A percentile compares a stretch with the other conserved stretches of the same genome.
These are phyloP conservation scores for Penicillium malachiteum DNA, from an alignment of 495 filamentous ascomycete genomes.

Conservation along the genomic window DNA sequence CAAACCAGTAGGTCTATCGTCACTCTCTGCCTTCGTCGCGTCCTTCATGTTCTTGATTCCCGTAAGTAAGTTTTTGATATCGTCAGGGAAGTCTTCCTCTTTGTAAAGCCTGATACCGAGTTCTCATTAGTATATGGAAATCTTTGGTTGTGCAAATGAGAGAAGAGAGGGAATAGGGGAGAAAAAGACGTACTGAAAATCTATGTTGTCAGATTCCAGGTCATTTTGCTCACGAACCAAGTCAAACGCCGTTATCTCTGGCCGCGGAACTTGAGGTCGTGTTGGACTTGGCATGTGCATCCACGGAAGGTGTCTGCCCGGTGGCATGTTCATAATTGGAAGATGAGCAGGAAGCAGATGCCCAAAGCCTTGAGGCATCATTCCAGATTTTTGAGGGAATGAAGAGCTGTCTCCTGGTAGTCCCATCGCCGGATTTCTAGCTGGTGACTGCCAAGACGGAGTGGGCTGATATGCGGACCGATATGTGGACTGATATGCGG, in stretches of 20 bases:
- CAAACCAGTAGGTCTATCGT: conserved; percentile 73
- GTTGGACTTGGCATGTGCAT: conserved; percentile 5
- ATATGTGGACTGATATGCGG: too few species aligned
- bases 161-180: neutral
- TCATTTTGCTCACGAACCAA: conserved; percentile 21
- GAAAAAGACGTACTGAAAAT: conserved; percentile 16
- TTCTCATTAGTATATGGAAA: conserved; percentile 3
- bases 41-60: conserved; percentile 76
- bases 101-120: conserved; percentile 15
- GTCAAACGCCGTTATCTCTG: conserved; percentile 14
- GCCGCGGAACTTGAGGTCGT: neutral
- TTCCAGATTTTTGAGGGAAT: too few species aligned
- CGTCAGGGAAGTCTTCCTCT: conserved; percentile 41
- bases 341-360: too few species aligned
- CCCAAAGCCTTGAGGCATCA: too few species aligned
- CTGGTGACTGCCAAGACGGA: too few species aligned
- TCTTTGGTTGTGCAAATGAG: neutral
- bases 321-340: neutral
- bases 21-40: conserved; percentile 59
- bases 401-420: too few species aligned
- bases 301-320: conserved; percentile 8
- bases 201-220: conserved; percentile 15
- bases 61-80: conserved; percentile 66
- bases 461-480: too few species aligned
- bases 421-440: too few species aligned